Percentiles rank a stretch among this genome's conserved stretches.
Evolutionary conservation across 352 stramenopile genomes (phyloP).

Genomic region (Phytopythium vexans): DNA sequence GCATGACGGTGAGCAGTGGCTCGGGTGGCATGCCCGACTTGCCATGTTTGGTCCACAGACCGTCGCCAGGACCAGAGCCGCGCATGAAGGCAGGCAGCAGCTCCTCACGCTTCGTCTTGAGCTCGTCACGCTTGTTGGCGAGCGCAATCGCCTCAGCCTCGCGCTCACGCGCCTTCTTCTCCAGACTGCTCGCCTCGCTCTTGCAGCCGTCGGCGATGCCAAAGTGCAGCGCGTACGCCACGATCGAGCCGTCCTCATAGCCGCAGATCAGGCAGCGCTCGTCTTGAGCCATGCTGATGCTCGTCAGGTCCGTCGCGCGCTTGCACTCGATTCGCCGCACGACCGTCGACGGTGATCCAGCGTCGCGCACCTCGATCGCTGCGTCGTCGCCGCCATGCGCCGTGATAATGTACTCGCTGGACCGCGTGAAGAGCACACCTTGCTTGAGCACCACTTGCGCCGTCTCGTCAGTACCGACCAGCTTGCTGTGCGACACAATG

Average conservation of each 20-base stretch:
- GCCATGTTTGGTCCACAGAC: not conserved
- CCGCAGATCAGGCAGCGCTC: slow-evolving; percentile 80
- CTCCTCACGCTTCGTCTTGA: slow-evolving; percentile 64
- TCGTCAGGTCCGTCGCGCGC: slow-evolving; percentile 54
- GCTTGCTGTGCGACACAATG: slow-evolving; percentile 60
- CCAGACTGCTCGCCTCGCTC: slow-evolving; percentile 46
- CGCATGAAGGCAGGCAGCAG: slow-evolving; percentile 46
- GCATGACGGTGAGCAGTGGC: slow-evolving; percentile 56
- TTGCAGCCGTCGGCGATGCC: slow-evolving; percentile 76
- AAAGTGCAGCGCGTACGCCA: slow-evolving; percentile 82
- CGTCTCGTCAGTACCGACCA: slow-evolving; percentile 32
- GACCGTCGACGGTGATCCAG: slow-evolving; percentile 48
- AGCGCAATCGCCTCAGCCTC: slow-evolving; percentile 77
- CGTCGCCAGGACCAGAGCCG: slow-evolving; percentile 20
- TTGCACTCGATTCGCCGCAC: slow-evolving; percentile 82
- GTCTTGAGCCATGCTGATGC: slow-evolving; percentile 73
- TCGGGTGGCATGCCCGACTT: slow-evolving; percentile 56
- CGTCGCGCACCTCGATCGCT: slow-evolving; percentile 75
- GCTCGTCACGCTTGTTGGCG: slow-evolving; percentile 62
- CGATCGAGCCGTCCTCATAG: slow-evolving; percentile 74
- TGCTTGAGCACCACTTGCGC: slow-evolving; percentile 63
- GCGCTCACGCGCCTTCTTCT: slow-evolving; percentile 71
- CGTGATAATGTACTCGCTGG: slow-evolving; percentile 76
- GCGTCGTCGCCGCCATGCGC: slow-evolving; percentile 53
- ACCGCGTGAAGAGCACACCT: slow-evolving; percentile 72